phyloP scores from a whole-genome alignment of 1,284 basidiomycete species.

The Tilletia horrida region DNA sequence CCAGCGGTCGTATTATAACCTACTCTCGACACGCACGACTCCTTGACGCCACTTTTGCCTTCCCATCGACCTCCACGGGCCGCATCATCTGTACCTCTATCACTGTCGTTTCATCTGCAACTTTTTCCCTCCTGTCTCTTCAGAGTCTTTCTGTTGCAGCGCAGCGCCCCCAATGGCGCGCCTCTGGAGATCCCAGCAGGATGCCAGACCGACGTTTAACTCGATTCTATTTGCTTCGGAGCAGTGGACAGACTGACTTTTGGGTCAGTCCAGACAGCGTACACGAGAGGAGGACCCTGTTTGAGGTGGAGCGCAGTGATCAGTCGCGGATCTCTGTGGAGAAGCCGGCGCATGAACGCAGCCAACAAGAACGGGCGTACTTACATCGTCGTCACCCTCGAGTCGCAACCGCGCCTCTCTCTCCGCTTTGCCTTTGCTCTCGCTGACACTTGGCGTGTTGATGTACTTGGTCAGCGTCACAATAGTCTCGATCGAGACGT shows the following conservation, averaged over 20 bases:
- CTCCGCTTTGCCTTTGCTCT: slow-evolving; percentile 14
- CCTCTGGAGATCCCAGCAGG: neutral
- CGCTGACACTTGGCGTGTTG: slow-evolving; percentile 39
- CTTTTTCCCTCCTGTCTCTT: no score
- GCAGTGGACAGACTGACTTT: neutral
- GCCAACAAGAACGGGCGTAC: neutral
- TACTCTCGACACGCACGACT: neutral
- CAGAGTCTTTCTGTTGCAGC: neutral
- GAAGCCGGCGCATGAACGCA: no score
- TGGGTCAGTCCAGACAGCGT: slow-evolving; percentile 12
- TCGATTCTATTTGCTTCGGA: slow-evolving; percentile 6
- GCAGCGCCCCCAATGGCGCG: neutral
- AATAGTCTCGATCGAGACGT: slow-evolving; percentile 29
- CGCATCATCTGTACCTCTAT: no score
- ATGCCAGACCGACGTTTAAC: neutral
- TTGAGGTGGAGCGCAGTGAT: no score
- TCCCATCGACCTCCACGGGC: no score
- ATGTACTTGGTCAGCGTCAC: slow-evolving; percentile 29
- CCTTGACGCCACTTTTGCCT: neutral
- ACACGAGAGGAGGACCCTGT: slow-evolving; percentile 6
- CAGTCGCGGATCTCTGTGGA: no score
- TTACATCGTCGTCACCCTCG: slow-evolving; percentile 2
- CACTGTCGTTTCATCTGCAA: no score
- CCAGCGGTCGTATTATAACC: neutral
- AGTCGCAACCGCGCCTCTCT: neutral